A percentile compares a stretch with the other conserved stretches of the same genome.
phyloP scores from a whole-genome alignment of 2,329 filamentous ascomycete genomes.

The Pseudogymnoascus sp. region DNA sequence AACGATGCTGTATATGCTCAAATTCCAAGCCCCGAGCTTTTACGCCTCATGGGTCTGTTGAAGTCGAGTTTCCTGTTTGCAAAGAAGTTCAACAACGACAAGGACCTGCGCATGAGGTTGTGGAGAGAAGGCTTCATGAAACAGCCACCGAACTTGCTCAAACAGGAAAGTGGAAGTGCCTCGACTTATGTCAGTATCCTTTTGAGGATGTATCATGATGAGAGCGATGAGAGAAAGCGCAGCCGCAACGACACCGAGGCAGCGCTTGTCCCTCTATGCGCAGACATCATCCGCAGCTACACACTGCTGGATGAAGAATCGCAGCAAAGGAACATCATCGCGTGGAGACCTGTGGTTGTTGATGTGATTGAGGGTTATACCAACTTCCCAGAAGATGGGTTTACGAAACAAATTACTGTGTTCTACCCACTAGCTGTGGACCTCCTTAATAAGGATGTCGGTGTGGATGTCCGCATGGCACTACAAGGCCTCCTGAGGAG shows the following conservation, averaged over 20 bases:
- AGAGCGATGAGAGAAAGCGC: constrained; percentile 70
- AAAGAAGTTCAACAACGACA: constrained; percentile 95
- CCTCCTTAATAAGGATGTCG: constrained; percentile 74
- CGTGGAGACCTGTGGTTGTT: constrained; percentile 94
- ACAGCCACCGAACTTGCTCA: constrained; percentile 92
- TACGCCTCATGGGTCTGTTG: constrained; percentile 86
- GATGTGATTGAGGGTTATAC: constrained; percentile 92
- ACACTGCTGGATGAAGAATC: constrained; percentile 86
- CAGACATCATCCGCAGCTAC: constrained; percentile 85
- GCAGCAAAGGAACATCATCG: constrained; percentile 92
- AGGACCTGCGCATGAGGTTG: constrained; percentile 85
- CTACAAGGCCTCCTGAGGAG: constrained; percentile 71
- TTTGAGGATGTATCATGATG: constrained; percentile 94
- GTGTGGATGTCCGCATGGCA: constrained; percentile 67
- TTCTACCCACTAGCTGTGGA: constrained; percentile 87
- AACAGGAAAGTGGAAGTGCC: constrained; percentile 89
- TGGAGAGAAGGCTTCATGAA: constrained; percentile 99
- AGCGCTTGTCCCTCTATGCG: constrained; percentile 88
- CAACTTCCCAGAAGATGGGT: constrained; percentile 72
- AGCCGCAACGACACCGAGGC: constrained; percentile 79
- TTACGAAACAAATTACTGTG: constrained; percentile 67
- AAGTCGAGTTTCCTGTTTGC: constrained; percentile 97
- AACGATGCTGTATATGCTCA: constrained; percentile 91
- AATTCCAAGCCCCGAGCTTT: constrained; percentile 82
- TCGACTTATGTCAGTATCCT: constrained; percentile 94